Percentiles rank a stretch among this genome's conserved stretches.
These are phyloP conservation scores for Coprinopsis strossmayeri DNA, from an alignment of 768 basidiomycete genomes.

Conservation along the genomic window DNA sequence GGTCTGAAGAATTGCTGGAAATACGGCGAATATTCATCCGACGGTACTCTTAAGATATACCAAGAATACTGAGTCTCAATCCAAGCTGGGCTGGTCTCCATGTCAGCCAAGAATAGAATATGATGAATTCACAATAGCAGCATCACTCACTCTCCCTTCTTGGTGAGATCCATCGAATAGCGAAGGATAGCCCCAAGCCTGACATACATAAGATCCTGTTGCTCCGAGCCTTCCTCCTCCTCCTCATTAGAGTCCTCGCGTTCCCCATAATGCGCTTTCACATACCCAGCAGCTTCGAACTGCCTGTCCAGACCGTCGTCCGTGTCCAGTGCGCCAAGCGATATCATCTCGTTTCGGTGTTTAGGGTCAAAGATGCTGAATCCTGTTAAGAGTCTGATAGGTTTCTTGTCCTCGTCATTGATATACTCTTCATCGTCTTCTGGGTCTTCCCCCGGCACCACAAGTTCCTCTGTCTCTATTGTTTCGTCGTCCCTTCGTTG, in stretches of 20 bases:
- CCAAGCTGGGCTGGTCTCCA: slow-evolving; percentile 45
- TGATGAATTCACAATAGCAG: too few relatives aligned
- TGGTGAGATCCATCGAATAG: slow-evolving; percentile 45
- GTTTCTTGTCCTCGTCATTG: slow-evolving; percentile 3
- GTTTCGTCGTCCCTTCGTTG: too few relatives aligned
- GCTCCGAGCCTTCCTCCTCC: slow-evolving; percentile 53
- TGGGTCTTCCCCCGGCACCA: background rate
- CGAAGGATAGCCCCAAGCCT: slow-evolving; percentile 40
- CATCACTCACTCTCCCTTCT: slow-evolving; percentile 41
- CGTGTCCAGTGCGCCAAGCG: slow-evolving; percentile 39
- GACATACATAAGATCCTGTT: slow-evolving; percentile 33
- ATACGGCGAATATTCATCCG: slow-evolving; percentile 33
- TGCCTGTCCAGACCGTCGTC: slow-evolving; percentile 31
- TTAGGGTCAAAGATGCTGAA: slow-evolving; percentile 58
- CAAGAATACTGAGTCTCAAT: slow-evolving; percentile 60
- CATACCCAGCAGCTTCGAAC: slow-evolving; percentile 53
- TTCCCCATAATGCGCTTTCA: slow-evolving; percentile 32
- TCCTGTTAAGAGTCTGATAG: slow-evolving; percentile 32
- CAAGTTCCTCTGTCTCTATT: slow-evolving; percentile 1
- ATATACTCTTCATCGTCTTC: background rate
- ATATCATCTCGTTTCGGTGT: slow-evolving; percentile 37
- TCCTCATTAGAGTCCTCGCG: slow-evolving; percentile 18
- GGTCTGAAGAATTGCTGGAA: slow-evolving; percentile 46
- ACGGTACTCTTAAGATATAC: slow-evolving; percentile 51
- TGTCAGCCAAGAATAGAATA: too few relatives aligned